Base-by-base conservation (phyloP, 352 stramenopile genomes). In the Pythium graminicola region DNA sequence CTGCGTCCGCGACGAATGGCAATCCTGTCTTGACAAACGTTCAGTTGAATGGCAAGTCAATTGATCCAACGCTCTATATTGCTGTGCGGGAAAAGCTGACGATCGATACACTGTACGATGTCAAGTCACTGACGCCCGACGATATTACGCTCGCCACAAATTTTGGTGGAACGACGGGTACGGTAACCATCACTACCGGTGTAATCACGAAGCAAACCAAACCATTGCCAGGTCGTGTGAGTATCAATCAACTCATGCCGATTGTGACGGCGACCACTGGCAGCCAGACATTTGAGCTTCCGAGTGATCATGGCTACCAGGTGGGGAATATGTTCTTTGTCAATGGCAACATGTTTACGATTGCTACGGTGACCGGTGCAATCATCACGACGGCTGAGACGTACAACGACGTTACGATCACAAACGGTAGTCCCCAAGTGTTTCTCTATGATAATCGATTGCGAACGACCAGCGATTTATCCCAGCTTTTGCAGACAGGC, bases 361-460 rank as follows among this genome's bases (percentile, higher is more conserved):
- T 79, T 3, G 41, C 20, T 6, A 22, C 9, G 14, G 59, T 82
- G 4, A 14, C 31, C 8, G 65, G 57, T 24, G 41, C 48, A 2
- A 33, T 60, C 6, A 46, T 85, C 16, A 83, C 64, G 3, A 81
- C 67, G 4, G 20, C 53, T 0, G 50, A 68, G 41, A 28, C 46
- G 0, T 86, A 83, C 29, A 47, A 27, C 5, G 70, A 73, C 0
- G 57, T 71, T 20, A 61, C 36, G 44, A 57, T 87, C 11, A 54
- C 51, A 0, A 52, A 20, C 5, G 69, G 59, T 13, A 54, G 14
- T 23, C 76, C 76, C 0, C 40, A 58, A 33, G 45, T 75, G 14
- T 80, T 72, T 35, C 33, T 86, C 0, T 87, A 82, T 29, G 76
- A 89, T 44, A 87, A 89, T 28, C 69, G 51, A 32, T 50, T 89